These are phyloP conservation scores for Mycena albidolilacea DNA, from an alignment of 768 basidiomycete genomes.

Conservation along the genomic window DNA sequence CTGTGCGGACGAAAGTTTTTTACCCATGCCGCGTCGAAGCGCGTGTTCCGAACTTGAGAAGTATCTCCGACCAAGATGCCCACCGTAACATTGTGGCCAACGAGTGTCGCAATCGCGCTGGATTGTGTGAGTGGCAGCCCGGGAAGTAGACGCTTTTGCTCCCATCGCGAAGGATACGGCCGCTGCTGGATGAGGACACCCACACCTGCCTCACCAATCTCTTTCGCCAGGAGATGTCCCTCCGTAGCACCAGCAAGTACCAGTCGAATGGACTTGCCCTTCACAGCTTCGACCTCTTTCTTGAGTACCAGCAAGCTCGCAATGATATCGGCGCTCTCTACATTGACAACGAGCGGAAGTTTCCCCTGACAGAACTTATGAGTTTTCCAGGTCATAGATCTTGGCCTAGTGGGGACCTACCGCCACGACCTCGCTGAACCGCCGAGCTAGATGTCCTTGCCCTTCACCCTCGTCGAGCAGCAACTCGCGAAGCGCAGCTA, in stretches of 20 bases:
- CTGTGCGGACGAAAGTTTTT: constrained; percentile 20
- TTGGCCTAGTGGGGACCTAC: constrained; percentile 47
- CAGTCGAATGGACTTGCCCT: constrained; percentile 52
- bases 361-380: constrained; percentile 56
- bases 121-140: constrained; percentile 78
- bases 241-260: constrained; percentile 76
- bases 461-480: constrained; percentile 56
- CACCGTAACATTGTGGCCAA: constrained; percentile 76
- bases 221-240: constrained; percentile 72
- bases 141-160: constrained; percentile 69
- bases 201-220: constrained; percentile 73
- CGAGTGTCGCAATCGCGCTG: constrained; percentile 68
- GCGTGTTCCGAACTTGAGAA: constrained; percentile 75
- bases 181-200: constrained; percentile 79
- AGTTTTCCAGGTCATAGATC: constrained; percentile 7
- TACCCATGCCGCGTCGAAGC: constrained; percentile 77
- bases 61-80: constrained; percentile 68
- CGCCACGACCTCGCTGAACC: constrained; percentile 32
- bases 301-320: constrained; percentile 77
- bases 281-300: constrained; percentile 61
- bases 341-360: constrained; percentile 76
- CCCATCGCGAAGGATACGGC: constrained; percentile 78
- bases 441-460: constrained; percentile 56
- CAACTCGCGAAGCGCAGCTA: constrained; percentile 68
- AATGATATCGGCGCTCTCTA: constrained; percentile 85